Evolutionary conservation across 176 grass and related monocot species (phyloP).

Genomic region (Secale cereale): DNA sequence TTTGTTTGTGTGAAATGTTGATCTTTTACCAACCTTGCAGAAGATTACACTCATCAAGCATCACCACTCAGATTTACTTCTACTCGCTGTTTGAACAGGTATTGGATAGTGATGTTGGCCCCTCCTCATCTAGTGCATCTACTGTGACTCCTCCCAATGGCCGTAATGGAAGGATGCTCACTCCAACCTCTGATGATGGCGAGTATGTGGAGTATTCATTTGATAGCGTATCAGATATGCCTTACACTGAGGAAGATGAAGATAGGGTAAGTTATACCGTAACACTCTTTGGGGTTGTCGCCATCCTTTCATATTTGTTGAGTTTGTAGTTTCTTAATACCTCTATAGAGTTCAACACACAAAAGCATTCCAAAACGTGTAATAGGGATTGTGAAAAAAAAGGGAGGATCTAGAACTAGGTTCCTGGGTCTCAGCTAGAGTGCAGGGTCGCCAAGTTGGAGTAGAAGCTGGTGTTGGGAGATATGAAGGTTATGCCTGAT

Average conservation of each 20-base stretch:
- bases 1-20: conserved; percentile 1
- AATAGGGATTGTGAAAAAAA: not conserved
- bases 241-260: conserved; percentile 82
- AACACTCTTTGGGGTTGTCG: not conserved
- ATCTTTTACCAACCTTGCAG: not conserved
- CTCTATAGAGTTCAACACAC: not conserved
- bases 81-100: conserved; percentile 28
- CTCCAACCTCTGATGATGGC: conserved; percentile 61
- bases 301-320: not conserved
- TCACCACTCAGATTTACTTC: conserved; percentile 8
- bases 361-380: not conserved
- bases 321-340: conserved; percentile 8
- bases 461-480: no score
- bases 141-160: conserved; percentile 51
- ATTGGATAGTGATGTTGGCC: conserved; percentile 41
- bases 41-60: conserved; percentile 10
- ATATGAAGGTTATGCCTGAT: no score
- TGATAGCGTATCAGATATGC: conserved; percentile 70
- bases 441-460: no score
- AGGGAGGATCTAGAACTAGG: not conserved
- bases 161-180: conserved; percentile 33
- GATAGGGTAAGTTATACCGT: conserved; percentile 68
- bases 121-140: conserved; percentile 59
- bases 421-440: no score
- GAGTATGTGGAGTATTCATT: conserved; percentile 92